A percentile compares a stretch with the other conserved stretches of the same genome.
phyloP scores from a whole-genome alignment of 2,329 filamentous ascomycete genomes.

The Shiraia sp. region DNA sequence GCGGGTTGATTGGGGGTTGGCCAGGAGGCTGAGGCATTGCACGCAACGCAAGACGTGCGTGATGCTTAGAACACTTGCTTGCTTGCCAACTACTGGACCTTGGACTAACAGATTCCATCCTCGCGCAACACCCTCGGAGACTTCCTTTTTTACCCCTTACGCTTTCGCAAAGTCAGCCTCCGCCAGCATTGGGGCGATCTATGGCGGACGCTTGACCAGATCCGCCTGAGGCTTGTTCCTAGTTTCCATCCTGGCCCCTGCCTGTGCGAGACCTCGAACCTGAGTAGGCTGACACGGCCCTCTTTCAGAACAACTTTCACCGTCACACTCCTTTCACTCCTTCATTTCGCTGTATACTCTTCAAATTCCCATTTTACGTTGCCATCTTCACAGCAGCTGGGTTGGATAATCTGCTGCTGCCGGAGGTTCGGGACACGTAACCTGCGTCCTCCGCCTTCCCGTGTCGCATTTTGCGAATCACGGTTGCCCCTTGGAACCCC shows the following conservation, averaged over 20 bases:
- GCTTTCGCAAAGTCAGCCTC: too few species aligned
- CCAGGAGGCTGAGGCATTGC: too few species aligned
- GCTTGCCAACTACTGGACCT: too few species aligned
- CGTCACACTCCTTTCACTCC: conserved; percentile 10
- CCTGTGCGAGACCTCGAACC: conserved; percentile 11
- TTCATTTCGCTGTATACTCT: conserved; percentile 12
- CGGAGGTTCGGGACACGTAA: conserved; percentile 1
- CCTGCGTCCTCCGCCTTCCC: conserved; percentile 1
- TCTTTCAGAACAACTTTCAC: conserved; percentile 9
- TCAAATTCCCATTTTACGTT: conserved; percentile 4
- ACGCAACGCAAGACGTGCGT: too few species aligned
- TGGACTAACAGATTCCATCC: too few species aligned
- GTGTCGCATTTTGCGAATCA: not conserved
- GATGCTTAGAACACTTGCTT: too few species aligned
- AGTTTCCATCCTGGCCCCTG: conserved; percentile 10
- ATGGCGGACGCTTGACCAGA: conserved; percentile 14
- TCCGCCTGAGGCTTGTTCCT: conserved; percentile 6
- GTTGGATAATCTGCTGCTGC: conserved; percentile 1
- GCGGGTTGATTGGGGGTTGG: too few species aligned
- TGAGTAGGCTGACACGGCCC: conserved; percentile 9
- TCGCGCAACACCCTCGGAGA: too few species aligned
- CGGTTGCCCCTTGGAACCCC: not conserved
- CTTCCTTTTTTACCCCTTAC: too few species aligned
- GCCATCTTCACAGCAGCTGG: not conserved
- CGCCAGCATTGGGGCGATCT: conserved; percentile 11